Conservation (phyloP, 2,329 filamentous ascomycete species). For the Exophiala mesophila region DNA sequence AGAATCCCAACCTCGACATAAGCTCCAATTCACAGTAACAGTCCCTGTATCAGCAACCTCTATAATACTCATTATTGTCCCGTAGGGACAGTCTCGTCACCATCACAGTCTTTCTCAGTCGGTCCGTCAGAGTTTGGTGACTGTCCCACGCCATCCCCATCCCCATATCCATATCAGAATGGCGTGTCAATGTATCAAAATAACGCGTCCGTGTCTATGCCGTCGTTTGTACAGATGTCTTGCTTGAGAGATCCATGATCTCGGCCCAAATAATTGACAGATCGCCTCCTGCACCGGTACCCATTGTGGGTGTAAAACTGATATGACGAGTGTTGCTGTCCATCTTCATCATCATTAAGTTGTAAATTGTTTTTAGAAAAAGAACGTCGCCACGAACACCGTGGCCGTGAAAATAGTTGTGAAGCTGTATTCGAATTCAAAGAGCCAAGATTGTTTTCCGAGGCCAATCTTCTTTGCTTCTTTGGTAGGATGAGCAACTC, state of each 20-base stretch:
- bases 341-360: not conserved
- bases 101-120: too few species aligned
- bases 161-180: too few species aligned
- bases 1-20: too few species aligned
- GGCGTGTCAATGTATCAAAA: not conserved
- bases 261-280: not conserved
- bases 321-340: not conserved
- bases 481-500: slow-evolving; percentile 44
- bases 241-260: not conserved
- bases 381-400: slow-evolving; percentile 44
- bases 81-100: too few species aligned
- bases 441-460: slow-evolving; percentile 51
- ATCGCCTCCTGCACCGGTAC: not conserved
- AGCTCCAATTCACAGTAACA: too few species aligned
- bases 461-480: slow-evolving; percentile 53
- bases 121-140: too few species aligned
- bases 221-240: slow-evolving; percentile 1
- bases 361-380: slow-evolving; percentile 20
- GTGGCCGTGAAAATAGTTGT: slow-evolving; percentile 48
- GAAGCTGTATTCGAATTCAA: slow-evolving; percentile 52
- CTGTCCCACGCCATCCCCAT: too few species aligned
- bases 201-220: not conserved
- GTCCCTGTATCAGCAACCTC: too few species aligned
- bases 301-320: not conserved
- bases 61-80: too few species aligned